Evolutionary conservation across 495 filamentous ascomycete genomes (phyloP).

Genomic region (Durotheca rogersii): DNA sequence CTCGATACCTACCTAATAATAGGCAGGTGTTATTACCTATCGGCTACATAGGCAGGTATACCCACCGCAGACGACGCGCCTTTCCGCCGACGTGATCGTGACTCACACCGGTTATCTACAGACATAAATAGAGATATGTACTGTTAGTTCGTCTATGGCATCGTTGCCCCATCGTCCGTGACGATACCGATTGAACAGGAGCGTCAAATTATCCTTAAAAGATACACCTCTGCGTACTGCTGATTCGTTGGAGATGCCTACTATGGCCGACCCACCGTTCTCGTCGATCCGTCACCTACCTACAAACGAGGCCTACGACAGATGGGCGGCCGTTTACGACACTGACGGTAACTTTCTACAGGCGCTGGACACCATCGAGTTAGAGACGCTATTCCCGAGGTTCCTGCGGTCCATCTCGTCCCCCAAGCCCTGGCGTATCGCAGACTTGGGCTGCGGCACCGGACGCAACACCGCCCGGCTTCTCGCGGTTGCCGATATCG

Average conservation of each 20-base stretch:
- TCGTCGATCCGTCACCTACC: slow-evolving; percentile 29
- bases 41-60: too few species aligned
- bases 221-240: not conserved
- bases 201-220: too few species aligned
- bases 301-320: slow-evolving; percentile 38
- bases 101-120: too few species aligned
- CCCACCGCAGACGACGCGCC: too few species aligned
- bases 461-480: slow-evolving; percentile 67
- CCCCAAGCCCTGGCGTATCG: slow-evolving; percentile 42
- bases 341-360: slow-evolving; percentile 74
- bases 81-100: too few species aligned
- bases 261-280: slow-evolving; percentile 6
- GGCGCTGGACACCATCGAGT: slow-evolving; percentile 62
- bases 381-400: slow-evolving; percentile 54
- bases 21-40: too few species aligned
- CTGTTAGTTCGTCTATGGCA: too few species aligned
- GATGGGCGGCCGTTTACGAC: slow-evolving; percentile 56
- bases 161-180: too few species aligned
- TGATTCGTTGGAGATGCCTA: slow-evolving; percentile 4
- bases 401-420: slow-evolving; percentile 47
- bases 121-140: too few species aligned
- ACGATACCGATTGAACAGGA: too few species aligned
- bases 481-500: slow-evolving; percentile 34
- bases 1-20: too few species aligned
- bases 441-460: slow-evolving; percentile 70